Percentiles rank a stretch among this genome's conserved stretches.
phyloP scores from a whole-genome alignment of 208 protist genomes.

The Wallacemonas sp. region DNA sequence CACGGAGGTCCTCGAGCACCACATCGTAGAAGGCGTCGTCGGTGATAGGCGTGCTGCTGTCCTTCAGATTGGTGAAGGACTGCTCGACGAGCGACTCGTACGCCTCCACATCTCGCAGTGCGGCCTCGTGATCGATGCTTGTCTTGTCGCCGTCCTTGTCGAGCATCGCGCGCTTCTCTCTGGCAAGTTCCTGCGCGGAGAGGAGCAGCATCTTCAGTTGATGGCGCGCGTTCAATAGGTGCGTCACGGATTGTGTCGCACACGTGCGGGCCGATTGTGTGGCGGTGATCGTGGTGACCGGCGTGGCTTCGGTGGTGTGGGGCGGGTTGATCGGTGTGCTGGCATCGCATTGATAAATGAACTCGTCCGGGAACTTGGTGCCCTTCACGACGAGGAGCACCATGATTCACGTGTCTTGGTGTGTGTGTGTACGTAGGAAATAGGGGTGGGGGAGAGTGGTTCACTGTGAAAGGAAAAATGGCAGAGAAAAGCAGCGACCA shows the following conservation, averaged over 20 bases:
- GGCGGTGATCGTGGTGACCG: not conserved
- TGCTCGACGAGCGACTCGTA: slow-evolving; percentile 38
- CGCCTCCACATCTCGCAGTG: not conserved
- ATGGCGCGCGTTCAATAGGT: slow-evolving; percentile 74
- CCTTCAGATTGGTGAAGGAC: slow-evolving; percentile 44
- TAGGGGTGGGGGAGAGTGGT: too few species aligned
- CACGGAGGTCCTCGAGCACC: slow-evolving; percentile 35
- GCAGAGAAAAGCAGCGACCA: too few species aligned
- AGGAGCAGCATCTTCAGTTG: slow-evolving; percentile 65
- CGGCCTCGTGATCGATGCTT: not conserved
- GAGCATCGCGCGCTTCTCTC: slow-evolving; percentile 21
- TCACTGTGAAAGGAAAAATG: not conserved
- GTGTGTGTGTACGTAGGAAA: not conserved
- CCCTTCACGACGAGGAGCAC: slow-evolving; percentile 82
- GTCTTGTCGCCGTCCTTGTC: not conserved
- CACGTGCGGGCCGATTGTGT: slow-evolving; percentile 2
- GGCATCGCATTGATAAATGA: slow-evolving; percentile 49
- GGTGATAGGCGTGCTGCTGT: slow-evolving; percentile 33
- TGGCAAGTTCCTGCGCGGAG: slow-evolving; percentile 62
- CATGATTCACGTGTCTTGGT: slow-evolving; percentile 37
- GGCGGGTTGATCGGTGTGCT: slow-evolving; percentile 21
- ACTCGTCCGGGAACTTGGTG: slow-evolving; percentile 79
- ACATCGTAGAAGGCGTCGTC: slow-evolving; percentile 41
- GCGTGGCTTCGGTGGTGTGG: not conserved
- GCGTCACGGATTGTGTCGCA: slow-evolving; percentile 39